Evolutionary conservation across 495 filamentous ascomycete genomes (phyloP).

Genomic region (Emericellopsis terricola): DNA sequence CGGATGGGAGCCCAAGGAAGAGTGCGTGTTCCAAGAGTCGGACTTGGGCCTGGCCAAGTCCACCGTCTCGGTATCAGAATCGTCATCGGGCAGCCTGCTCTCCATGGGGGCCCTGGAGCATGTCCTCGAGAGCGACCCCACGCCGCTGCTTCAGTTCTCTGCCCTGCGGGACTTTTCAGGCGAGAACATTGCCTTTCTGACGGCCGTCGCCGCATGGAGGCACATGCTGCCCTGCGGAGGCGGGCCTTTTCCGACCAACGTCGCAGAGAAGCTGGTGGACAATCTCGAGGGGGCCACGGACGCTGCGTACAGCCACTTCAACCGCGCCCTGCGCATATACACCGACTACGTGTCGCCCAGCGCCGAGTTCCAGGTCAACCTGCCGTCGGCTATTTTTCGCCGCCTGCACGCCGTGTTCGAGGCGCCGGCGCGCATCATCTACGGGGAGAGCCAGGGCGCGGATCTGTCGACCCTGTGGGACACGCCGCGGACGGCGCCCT

Average conservation of each 20-base stretch:
- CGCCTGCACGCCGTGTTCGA: conserved; percentile 14
- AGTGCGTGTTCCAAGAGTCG: no score
- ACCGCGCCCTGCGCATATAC: conserved; percentile 37
- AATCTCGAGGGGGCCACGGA: conserved; percentile 2
- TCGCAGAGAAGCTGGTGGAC: conserved; percentile 1
- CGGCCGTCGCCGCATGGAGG: conserved; percentile 37
- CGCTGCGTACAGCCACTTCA: conserved; percentile 23
- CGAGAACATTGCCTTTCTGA: conserved; percentile 51
- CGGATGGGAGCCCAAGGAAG: conserved; percentile 13
- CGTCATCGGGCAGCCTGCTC: conserved; percentile 22
- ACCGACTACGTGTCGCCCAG: conserved; percentile 33
- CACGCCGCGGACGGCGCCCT: conserved; percentile 4
- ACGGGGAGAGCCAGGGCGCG: conserved; percentile 2
- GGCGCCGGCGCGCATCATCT: conserved; percentile 8
- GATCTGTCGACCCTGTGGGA: conserved; percentile 9
- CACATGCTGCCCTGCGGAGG: conserved; percentile 6
- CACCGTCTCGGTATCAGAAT: conserved; percentile 4
- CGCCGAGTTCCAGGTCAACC: conserved; percentile 45
- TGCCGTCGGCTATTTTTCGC: conserved; percentile 16
- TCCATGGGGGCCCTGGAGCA: conserved; percentile 42
- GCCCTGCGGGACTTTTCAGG: conserved; percentile 47
- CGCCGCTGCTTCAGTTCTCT: conserved; percentile 38
- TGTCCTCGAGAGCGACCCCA: conserved; percentile 33
- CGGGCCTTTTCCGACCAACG: conserved; percentile 6
- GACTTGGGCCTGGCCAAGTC: conserved; percentile 4